phyloP scores from a whole-genome alignment of 176 grass and related monocot species.

The Dendrocalamus sinicus region DNA sequence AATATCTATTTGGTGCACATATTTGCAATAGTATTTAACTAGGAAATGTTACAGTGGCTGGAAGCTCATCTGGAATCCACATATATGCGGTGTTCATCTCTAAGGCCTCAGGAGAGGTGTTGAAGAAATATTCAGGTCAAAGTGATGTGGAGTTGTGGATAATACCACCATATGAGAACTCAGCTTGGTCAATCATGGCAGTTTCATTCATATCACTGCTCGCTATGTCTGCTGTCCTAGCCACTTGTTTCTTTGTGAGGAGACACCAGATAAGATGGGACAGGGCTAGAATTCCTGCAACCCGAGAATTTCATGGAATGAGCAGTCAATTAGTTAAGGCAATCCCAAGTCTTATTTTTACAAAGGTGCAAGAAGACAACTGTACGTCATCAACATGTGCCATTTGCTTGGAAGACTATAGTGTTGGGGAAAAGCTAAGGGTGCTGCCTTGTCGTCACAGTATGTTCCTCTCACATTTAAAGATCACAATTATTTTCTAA shows the following conservation, averaged over 20 bases:
- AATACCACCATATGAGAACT: constrained; percentile 60
- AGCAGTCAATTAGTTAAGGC: constrained; percentile 86
- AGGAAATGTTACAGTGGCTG: constrained; percentile 78
- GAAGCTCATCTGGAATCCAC: constrained; percentile 65
- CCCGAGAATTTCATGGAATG: constrained; percentile 78
- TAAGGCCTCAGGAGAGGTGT: constrained; percentile 64
- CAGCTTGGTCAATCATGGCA: constrained; percentile 80
- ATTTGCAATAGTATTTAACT: constrained; percentile 33
- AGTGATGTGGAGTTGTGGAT: constrained; percentile 70
- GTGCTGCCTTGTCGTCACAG: constrained; percentile 87
- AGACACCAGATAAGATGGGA: constrained; percentile 65
- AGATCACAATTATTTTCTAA: background rate
- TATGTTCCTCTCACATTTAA: constrained; percentile 57
- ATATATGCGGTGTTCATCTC: constrained; percentile 85
- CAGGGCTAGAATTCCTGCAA: constrained; percentile 45
- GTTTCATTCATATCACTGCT: constrained; percentile 89
- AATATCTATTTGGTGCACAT: background rate
- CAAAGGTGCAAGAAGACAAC: constrained; percentile 76
- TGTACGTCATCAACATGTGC: constrained; percentile 81
- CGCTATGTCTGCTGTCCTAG: constrained; percentile 81
- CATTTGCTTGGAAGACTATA: constrained; percentile 97
- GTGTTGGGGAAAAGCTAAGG: constrained; percentile 75
- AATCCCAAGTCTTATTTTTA: constrained; percentile 90
- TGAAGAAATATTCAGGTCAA: constrained; percentile 66
- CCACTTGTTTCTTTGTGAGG: constrained; percentile 82